phyloP scores from a whole-genome alignment of 169 alveolate genomes.

The Cryptosporidium viatorum region DNA sequence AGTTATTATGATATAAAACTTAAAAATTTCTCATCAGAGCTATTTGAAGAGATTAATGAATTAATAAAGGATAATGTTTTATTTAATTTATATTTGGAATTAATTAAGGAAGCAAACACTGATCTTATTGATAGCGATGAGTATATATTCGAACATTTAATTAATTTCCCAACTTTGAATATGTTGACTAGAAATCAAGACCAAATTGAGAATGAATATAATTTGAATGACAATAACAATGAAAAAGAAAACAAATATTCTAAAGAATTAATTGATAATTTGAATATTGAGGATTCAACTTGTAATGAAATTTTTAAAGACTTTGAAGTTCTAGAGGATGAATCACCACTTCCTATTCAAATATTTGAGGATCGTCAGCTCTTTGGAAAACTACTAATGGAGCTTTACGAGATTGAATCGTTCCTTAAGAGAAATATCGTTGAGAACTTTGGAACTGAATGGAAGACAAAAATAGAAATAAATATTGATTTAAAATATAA shows the following conservation, averaged over 20 bases:
- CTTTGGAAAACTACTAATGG: conserved; percentile 12
- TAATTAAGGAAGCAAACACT: conserved; percentile 7
- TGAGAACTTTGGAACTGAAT: conserved; percentile 3
- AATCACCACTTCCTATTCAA: not conserved
- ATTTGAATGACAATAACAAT: not conserved
- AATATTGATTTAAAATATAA: not conserved
- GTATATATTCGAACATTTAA: not conserved
- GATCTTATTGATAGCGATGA: not conserved
- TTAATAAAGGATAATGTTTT: not conserved
- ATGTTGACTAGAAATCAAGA: not conserved
- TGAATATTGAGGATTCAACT: not conserved
- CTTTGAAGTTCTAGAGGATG: not conserved
- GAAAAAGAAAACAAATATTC: conserved; percentile 1
- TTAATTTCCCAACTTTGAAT: conserved; percentile 18
- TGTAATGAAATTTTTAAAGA: not conserved
- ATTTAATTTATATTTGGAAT: not conserved
- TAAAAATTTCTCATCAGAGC: not conserved
- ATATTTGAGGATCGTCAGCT: conserved; percentile 28
- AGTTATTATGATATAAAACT: conserved; percentile 3
- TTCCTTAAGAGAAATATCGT: conserved; percentile 1
- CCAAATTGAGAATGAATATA: not conserved
- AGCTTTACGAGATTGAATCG: conserved; percentile 22
- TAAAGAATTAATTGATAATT: not conserved
- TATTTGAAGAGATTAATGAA: conserved; percentile 1
- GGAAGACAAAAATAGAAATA: not conserved